Base-by-base conservation (phyloP, 2,329 filamentous ascomycete species). In the Epichloe sibirici region DNA sequence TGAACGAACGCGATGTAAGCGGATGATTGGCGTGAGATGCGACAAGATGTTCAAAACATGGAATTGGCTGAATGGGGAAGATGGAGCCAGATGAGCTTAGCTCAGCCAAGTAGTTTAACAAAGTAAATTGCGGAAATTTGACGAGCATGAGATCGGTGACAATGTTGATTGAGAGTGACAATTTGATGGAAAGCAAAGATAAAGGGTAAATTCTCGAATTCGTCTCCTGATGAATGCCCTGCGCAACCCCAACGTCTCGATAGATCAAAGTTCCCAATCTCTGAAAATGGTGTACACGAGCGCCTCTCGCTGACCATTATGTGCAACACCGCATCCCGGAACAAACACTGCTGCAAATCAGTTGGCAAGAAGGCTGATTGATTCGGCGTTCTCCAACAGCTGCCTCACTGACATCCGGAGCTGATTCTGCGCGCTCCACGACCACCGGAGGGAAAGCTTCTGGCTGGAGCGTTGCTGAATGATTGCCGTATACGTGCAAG, bases 401-500 rank as follows among this genome's bases (percentile, higher is more conserved):
- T 54, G 57, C 51, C 38, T 54, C 12, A 13, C 37, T 48, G 46
- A 50, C 9, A 37, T 23, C 58, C 52, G 55, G 55, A 28, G 46
- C 55, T 11, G 49, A 52, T 11, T 49, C 55, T 44, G 44, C 52
- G n/a, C 48, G 44, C 4, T 37, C 45, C 8, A 51, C 52, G 35
- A 17, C 3, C 1, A 39, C 5, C 2, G 37, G 49, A 50, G 48
- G 54, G 28, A 53, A 54, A 4, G 59, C 62, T 63, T 88, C 85
- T 0, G 85, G 85, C 66, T 89, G 85, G 35, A 90, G 63, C 1
- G 86, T 88, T 4, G 73, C 75, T 12, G 82, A 85, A 64, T 89
- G 83, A 55, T 90, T 81, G 5, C 84, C 86, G 60, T 88, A 88
- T 2, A 78, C 82, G 60, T 86, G 83, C 40, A 90, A 74, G 62